Evolutionary conservation across 1,284 basidiomycete species (phyloP).

Genomic region (Sanghuangporus baumii): DNA sequence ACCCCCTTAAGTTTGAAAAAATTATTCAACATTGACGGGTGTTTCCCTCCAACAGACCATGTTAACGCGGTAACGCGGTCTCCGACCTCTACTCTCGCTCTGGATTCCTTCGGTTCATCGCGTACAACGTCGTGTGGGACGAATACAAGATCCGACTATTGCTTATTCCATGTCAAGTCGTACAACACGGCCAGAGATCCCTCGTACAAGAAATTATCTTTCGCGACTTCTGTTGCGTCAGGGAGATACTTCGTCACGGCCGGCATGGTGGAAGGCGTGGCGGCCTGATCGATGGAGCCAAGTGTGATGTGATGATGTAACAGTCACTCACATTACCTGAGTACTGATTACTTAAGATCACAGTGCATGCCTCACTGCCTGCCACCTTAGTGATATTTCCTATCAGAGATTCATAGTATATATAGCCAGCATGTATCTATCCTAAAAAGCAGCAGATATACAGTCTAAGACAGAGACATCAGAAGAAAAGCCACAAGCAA

Average conservation of each 20-base stretch:
- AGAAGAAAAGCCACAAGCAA: no score
- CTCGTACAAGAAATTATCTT: background rate
- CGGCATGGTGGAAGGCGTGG: background rate
- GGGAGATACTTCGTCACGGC: background rate
- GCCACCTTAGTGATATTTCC: no score
- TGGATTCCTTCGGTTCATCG: background rate
- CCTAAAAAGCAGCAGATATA: no score
- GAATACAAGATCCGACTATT: background rate
- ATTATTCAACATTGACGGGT: background rate
- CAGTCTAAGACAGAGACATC: no score
- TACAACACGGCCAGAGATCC: background rate
- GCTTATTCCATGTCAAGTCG: background rate
- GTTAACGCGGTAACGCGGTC: background rate
- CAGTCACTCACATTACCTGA: no score
- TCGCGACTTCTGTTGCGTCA: background rate
- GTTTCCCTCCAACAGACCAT: background rate
- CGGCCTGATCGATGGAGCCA: no score
- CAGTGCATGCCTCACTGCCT: no score
- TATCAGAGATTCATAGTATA: no score
- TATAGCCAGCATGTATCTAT: no score
- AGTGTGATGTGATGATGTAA: no score
- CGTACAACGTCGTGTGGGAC: background rate
- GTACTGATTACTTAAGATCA: no score
- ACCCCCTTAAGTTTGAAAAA: background rate
- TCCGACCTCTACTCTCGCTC: background rate